Evolutionary conservation across 805 yeast genomes (phyloP).

Genomic region (Kluyveromyces lactis): DNA sequence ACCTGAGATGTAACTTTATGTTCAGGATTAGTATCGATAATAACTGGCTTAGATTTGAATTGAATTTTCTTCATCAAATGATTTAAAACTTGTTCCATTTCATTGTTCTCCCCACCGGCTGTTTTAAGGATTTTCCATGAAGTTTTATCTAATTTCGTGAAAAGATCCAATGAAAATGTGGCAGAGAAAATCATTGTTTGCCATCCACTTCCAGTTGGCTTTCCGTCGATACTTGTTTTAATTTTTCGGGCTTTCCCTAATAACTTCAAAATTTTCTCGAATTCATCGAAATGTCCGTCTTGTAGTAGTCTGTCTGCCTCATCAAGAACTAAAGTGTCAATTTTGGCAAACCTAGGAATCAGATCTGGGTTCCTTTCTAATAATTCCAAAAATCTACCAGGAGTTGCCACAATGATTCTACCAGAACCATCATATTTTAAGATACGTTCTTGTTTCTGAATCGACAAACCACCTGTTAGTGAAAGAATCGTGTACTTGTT

Average conservation of each 20-base stretch:
- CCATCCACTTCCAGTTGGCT: constrained; percentile 42
- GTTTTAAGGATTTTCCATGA: constrained; percentile 23
- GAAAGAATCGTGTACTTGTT: constrained; percentile 58
- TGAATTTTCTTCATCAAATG: constrained; percentile 61
- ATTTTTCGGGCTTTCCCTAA: constrained; percentile 39
- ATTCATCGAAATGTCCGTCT: constrained; percentile 93
- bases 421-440: constrained; percentile 62
- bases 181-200: constrained; percentile 95
- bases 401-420: constrained; percentile 79
- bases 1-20: constrained; percentile 67
- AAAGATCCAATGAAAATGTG: constrained; percentile 76
- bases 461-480: constrained; percentile 90
- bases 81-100: constrained; percentile 51
- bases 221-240: constrained; percentile 29
- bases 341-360: constrained; percentile 33
- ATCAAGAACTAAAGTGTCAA: constrained; percentile 63
- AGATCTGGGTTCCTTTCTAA: constrained; percentile 48
- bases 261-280: constrained; percentile 69
- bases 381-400: constrained; percentile 86
- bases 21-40: constrained; percentile 81
- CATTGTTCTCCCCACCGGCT: constrained; percentile 25
- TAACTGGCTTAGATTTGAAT: constrained; percentile 61
- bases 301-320: constrained; percentile 94
- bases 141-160: constrained; percentile 56
- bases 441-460: constrained; percentile 85